phyloP scores from a whole-genome alignment of 257 asterid species.

The Agastache rugosa region DNA sequence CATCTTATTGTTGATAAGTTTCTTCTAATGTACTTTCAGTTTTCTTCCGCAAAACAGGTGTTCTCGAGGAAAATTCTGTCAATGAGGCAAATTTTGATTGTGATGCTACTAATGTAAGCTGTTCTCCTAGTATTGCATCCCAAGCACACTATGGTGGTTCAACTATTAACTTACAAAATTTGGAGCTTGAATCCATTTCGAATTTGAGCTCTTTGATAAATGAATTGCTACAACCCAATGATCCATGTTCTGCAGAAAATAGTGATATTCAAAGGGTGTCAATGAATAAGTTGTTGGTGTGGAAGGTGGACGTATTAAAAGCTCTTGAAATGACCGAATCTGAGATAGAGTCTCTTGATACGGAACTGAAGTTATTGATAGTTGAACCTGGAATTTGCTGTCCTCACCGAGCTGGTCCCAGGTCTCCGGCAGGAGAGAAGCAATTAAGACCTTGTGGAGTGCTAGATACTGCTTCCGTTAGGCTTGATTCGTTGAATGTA shows the following conservation, averaged over 20 bases:
- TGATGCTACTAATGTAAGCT: slow-evolving; percentile 47
- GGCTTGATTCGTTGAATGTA: slow-evolving; percentile 47
- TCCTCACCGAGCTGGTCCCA: slow-evolving; percentile 46
- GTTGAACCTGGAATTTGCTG: slow-evolving; percentile 43
- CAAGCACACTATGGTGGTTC: slow-evolving; percentile 51
- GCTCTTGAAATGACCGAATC: slow-evolving; percentile 78
- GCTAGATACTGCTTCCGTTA: slow-evolving; percentile 46
- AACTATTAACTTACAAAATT: slow-evolving; percentile 63
- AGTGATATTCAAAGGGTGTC: slow-evolving; percentile 60
- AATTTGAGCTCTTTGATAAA: slow-evolving; percentile 61
- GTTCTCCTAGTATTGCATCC: slow-evolving; percentile 54
- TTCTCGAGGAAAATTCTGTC: slow-evolving; percentile 58
- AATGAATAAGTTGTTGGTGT: slow-evolving; percentile 65
- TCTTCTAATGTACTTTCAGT: slow-evolving; percentile 8
- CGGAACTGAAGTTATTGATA: slow-evolving; percentile 61
- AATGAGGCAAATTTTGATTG: slow-evolving; percentile 51
- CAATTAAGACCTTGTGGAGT: slow-evolving; percentile 49
- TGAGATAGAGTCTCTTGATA: slow-evolving; percentile 87
- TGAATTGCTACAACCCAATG: slow-evolving; percentile 64
- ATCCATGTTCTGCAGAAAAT: slow-evolving; percentile 52
- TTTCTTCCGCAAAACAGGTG: slow-evolving; percentile 51
- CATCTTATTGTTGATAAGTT: neutral
- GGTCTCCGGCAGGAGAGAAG: slow-evolving; percentile 48
- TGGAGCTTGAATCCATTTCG: slow-evolving; percentile 63
- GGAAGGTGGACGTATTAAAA: slow-evolving; percentile 71